These are phyloP conservation scores for Puccinia polysora DNA, from an alignment of 1,284 basidiomycete genomes.

Conservation along the genomic window DNA sequence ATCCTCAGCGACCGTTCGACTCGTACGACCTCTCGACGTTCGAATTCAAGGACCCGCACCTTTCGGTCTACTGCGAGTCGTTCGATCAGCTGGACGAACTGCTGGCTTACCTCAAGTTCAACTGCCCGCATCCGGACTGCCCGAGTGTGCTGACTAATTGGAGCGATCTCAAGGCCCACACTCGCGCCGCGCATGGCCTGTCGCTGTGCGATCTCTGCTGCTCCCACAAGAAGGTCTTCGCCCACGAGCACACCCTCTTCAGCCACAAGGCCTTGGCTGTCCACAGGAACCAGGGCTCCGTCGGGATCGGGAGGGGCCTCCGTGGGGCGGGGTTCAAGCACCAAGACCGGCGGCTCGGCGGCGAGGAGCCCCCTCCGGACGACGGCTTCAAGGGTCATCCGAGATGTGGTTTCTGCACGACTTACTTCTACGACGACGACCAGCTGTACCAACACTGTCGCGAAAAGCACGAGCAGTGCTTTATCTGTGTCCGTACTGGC, in stretches of 20 bases:
- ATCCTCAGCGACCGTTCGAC: constrained; percentile 1
- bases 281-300: constrained; percentile 61
- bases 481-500: constrained; percentile 75
- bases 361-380: constrained; percentile 31
- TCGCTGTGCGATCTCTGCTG: constrained; percentile 86
- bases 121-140: constrained; percentile 59
- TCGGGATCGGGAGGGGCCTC: constrained; percentile 54
- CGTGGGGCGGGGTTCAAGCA: constrained; percentile 55
- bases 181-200: constrained; percentile 68
- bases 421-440: constrained; percentile 84
- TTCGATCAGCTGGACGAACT: constrained; percentile 72
- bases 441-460: constrained; percentile 93
- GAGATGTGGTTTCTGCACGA: constrained; percentile 82
- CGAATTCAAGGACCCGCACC: constrained; percentile 41
- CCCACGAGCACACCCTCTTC: constrained; percentile 89
- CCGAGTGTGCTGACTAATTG: constrained; percentile 79
- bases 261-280: constrained; percentile 64
- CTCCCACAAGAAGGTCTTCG: constrained; percentile 84
- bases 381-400: constrained; percentile 64
- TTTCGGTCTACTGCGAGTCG: constrained; percentile 36
- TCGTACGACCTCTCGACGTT: constrained; percentile 28
- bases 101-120: constrained; percentile 72
- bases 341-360: constrained; percentile 36
- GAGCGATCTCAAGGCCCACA: constrained; percentile 79
- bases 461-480: constrained; percentile 91